phyloP scores from a whole-genome alignment of 345 rosid genomes.

The Eucalyptus caleyi region DNA sequence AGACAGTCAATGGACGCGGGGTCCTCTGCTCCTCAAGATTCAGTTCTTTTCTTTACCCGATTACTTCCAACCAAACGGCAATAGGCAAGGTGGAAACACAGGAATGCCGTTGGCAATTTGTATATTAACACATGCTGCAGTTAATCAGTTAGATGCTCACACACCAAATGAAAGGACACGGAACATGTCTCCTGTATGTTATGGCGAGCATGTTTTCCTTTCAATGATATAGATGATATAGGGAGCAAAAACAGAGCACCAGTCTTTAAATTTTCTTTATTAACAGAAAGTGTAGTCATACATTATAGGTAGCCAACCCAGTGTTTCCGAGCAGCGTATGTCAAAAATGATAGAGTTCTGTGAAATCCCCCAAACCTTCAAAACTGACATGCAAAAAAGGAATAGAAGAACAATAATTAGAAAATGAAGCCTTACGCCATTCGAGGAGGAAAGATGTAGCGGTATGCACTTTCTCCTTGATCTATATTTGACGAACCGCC shows the following conservation, averaged over 20 bases:
- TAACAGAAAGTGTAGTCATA: background rate
- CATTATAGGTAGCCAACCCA: background rate
- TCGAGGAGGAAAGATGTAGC: background rate
- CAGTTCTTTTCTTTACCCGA: background rate
- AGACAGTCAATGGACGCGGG: background rate
- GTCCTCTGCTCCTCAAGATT: background rate
- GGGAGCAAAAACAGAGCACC: background rate
- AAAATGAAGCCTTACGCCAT: slow-evolving; percentile 11
- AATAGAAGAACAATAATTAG: background rate
- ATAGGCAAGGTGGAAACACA: background rate
- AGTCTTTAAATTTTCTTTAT: background rate
- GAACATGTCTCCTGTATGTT: background rate
- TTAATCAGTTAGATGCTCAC: background rate
- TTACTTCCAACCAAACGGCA: background rate
- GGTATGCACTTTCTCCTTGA: background rate
- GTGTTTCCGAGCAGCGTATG: background rate
- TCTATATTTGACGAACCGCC: background rate
- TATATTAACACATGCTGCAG: background rate
- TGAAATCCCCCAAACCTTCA: background rate
- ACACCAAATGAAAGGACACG: background rate
- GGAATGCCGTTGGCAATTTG: background rate
- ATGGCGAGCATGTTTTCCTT: background rate
- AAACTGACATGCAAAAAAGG: background rate
- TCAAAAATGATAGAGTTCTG: background rate
- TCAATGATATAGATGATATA: background rate